Evolutionary conservation across 2,329 filamentous ascomycete species (phyloP), one percentile per base, ranked within the genome.

Genomic region (Colletotrichum camelliae): DNA sequence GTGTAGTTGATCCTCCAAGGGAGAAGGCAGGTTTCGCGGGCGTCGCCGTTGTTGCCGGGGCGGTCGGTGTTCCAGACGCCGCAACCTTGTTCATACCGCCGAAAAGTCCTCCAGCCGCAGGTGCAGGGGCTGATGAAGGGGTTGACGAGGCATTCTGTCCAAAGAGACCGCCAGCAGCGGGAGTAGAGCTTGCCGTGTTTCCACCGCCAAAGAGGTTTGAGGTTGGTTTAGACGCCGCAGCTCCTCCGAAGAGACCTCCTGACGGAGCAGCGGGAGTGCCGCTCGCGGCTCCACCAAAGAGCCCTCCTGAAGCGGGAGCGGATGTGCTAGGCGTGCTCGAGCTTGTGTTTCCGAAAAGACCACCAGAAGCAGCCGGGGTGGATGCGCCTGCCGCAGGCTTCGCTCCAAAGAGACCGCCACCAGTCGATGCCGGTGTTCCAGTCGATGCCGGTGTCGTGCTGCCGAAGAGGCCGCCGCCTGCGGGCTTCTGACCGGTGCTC

Each of bases 1-100:
- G 89, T 43, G 90, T 91, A 4, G 89, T 91, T 21, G 89, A 91
- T 69, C 85, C 84, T 70, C 85, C 84, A 39, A 90, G 79, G n/a
- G 82, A 78, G 71, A 90, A 87, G 69, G 85, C 75, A 18, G 88
- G 86, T 81, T 90, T 91, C n/a, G 86, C 85, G 33, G 87, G 87
- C 24, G 86, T 88, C 24, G 85, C 81, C 61, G 79, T 77, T 33
- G 82, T 62, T 18, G 61, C 21, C 16, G 52, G 52, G 27, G 72
- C 57, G 31, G 67, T 78, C 70, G 29, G 79, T 48, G 66, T 77
- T 48, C 70, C 64, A 31, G 58, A 62, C 31, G 70, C 64, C 31
- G 70, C 67, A 55, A 69, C 37, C 52, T 77, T 74, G 55, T 75
- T 78, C 67, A 70, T 16, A 35, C 65, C 65, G 4, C 75, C 72